A percentile compares a stretch with the other conserved stretches of the same genome.
These are phyloP conservation scores for Betula pendula DNA, from an alignment of 306 rosid genomes.

Conservation along the genomic window DNA sequence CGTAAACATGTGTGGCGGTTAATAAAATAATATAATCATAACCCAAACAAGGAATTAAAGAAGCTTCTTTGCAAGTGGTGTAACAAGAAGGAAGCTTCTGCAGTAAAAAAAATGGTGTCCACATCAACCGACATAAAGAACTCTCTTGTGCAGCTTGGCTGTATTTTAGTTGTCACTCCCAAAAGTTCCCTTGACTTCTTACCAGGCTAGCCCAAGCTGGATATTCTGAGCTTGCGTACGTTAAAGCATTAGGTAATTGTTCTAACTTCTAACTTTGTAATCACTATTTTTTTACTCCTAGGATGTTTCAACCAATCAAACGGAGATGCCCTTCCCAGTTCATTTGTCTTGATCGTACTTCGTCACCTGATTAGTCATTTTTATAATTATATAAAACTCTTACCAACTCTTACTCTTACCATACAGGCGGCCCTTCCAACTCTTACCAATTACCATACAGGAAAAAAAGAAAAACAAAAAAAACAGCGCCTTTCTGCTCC, in stretches of 20 bases:
- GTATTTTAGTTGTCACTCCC: constrained; percentile 50
- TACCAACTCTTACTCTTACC: too few relatives aligned
- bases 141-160: constrained; percentile 47
- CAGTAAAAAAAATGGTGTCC: constrained; percentile 30
- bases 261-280: not conserved
- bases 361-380: not conserved
- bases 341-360: not conserved
- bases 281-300: too few relatives aligned
- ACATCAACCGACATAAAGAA: constrained; percentile 36
- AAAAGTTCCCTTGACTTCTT: not conserved
- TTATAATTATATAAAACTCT: constrained; percentile 11
- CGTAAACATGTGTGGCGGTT: not conserved
- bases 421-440: not conserved
- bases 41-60: constrained; percentile 8
- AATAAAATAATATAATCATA: not conserved
- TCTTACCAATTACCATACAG: not conserved
- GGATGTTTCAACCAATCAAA: constrained; percentile 17
- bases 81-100: constrained; percentile 29
- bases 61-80: constrained; percentile 11
- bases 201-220: not conserved
- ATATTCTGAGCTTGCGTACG: constrained; percentile 6
- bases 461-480: too few relatives aligned
- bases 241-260: constrained; percentile 7
- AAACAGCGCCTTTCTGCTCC: too few relatives aligned
- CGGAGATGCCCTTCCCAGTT: not conserved